Percentiles rank a stretch among this genome's conserved stretches.
phyloP scores from a whole-genome alignment of 257 asterid genomes.

The Solanum bulbocastanum region DNA sequence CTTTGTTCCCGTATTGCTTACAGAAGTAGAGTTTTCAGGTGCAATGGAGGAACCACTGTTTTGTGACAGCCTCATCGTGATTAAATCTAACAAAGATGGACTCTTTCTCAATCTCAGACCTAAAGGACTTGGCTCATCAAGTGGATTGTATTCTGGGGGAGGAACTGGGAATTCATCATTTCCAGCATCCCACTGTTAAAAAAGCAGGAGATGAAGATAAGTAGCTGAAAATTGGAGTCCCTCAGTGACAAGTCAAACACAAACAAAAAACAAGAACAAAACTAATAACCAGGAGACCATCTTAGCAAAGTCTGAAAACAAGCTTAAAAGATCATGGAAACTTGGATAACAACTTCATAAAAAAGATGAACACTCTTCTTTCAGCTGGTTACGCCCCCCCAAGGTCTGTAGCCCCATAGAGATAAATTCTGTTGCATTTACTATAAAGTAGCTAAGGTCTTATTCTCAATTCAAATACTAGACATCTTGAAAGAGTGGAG shows the following conservation, averaged over 20 bases:
- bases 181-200: conserved; percentile 24
- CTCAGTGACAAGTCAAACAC: not conserved
- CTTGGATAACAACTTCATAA: not conserved
- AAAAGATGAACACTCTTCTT: not conserved
- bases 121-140: conserved; percentile 74
- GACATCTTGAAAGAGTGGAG: not conserved
- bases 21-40: conserved; percentile 4
- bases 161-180: conserved; percentile 16
- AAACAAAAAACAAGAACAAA: not conserved
- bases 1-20: conserved; percentile 24
- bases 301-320: not conserved
- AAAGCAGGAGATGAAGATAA: not conserved
- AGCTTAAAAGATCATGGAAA: not conserved
- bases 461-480: not conserved
- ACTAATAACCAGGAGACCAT: not conserved
- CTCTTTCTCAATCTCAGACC: conserved; percentile 66
- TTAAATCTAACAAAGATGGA: conserved; percentile 64
- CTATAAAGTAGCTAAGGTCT: not conserved
- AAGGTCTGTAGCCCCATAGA: not conserved
- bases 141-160: conserved; percentile 40
- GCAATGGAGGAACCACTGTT: conserved; percentile 10
- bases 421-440: not conserved
- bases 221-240: not conserved
- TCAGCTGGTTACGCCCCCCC: not conserved
- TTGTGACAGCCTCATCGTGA: conserved; percentile 53